Evolutionary conservation across 345 rosid species (phyloP), one percentile per base, ranked within the genome.

Genomic region (Lumnitzera racemosa): DNA sequence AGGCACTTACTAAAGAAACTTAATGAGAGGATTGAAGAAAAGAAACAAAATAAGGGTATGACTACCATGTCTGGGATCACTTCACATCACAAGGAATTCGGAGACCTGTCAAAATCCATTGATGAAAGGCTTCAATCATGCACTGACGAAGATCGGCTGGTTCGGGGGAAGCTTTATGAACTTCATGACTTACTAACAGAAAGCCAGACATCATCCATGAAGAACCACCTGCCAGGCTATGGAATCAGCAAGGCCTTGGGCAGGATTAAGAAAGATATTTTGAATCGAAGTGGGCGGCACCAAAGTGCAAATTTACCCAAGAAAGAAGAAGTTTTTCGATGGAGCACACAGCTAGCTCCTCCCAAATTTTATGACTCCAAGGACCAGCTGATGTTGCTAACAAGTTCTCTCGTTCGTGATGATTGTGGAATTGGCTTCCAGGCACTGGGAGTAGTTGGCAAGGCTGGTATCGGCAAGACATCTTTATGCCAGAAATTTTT

Each of bases 381-480:
- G 9, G 7, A 36, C 10, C 43, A 36, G 43, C 43, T 36, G 43
- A 36, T 36, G 43, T 9, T 36, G 43, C 43, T 36, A 36, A 36
- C 9, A 36, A 36, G 43, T 36, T 61, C 63, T 41, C 60, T 14
- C 1, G 24, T 78, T 82, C 74, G 77, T 73, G 43, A 36, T 36
- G 43, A 36, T 1, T 36, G 11, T 36, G 43, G 10, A 36, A 7
- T 36, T 36, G 43, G 43, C 43, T 36, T 36, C 43, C 43, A 9
- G 71, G 58, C 75, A 10, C 14, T 71, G 11, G 88, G 73, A 3
- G 55, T 78, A 52, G 71, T 72, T 0, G 90, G 91, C 56, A 61
- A 47, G 24, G 53, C 49, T 1, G 83, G 84, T 15, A 72, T 67
- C n/a, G 84, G 88, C n/a, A 82, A 82, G 50, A 74, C 88, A 4